Evolutionary conservation across 345 rosid species (phyloP).

Genomic region (Anastatica hierochuntica): DNA sequence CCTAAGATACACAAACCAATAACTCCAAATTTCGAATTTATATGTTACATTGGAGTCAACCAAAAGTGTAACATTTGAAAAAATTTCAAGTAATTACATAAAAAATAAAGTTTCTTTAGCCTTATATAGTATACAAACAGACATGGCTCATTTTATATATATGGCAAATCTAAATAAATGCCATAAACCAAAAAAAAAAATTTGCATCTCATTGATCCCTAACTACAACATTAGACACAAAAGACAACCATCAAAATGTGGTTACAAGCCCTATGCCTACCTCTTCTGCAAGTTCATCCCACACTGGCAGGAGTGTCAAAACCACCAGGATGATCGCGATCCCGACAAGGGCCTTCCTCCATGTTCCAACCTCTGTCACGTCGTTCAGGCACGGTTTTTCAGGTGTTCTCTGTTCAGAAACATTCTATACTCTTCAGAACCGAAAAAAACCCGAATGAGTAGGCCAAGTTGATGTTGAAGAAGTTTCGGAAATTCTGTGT

Average conservation of each 20-base stretch:
- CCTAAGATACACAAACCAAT: no score
- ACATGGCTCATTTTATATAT: slow-evolving; percentile 1
- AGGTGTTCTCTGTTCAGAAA: slow-evolving; percentile 56
- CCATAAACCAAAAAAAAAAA: not conserved
- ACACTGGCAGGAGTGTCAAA: slow-evolving; percentile 72
- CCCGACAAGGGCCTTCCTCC: slow-evolving; percentile 61
- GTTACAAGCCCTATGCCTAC: slow-evolving; percentile 84
- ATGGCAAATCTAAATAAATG: not conserved
- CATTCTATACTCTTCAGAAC: no score
- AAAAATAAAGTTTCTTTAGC: no score
- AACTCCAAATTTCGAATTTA: no score
- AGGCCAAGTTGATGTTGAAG: no score
- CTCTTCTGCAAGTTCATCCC: slow-evolving; percentile 96
- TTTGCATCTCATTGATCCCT: not conserved
- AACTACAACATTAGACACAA: slow-evolving; percentile 7
- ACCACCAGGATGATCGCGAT: slow-evolving; percentile 47
- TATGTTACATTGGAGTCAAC: no score
- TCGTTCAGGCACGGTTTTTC: slow-evolving; percentile 90
- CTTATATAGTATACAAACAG: no score
- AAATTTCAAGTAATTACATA: no score
- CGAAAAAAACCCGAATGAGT: no score
- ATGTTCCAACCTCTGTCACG: slow-evolving; percentile 88
- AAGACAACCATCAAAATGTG: slow-evolving; percentile 30
- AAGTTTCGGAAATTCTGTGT: not conserved
- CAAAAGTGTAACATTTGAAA: no score